Conservation (phyloP, 495 filamentous ascomycete species). For the Recurvomyces mirabilis region DNA sequence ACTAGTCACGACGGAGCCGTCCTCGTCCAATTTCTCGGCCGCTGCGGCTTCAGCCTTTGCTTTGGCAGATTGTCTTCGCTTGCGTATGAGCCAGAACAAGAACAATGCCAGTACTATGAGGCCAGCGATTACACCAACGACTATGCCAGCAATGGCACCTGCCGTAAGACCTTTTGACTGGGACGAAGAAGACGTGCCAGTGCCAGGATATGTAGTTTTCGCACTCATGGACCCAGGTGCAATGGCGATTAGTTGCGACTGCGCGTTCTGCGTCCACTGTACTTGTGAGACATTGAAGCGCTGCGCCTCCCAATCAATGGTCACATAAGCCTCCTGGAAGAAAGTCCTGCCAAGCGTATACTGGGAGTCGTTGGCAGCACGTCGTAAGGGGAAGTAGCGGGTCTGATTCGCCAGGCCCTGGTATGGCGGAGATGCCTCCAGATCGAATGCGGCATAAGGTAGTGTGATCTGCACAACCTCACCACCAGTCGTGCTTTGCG, state of each 20-base stretch:
- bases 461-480: conserved; percentile 23
- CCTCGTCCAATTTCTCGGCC: conserved; percentile 10
- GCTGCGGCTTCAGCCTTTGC: neutral
- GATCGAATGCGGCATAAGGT: conserved; percentile 30
- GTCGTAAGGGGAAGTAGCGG: conserved; percentile 29
- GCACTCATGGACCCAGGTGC: conserved; percentile 12
- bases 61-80: conserved; percentile 5
- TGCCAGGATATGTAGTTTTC: neutral
- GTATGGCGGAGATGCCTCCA: conserved; percentile 21
- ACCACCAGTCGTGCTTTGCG: conserved; percentile 10
- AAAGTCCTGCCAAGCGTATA: conserved; percentile 30
- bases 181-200: neutral
- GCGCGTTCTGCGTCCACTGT: conserved; percentile 11
- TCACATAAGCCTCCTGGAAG: conserved; percentile 29
- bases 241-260: conserved; percentile 23
- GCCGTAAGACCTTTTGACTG: conserved; percentile 6
- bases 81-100: conserved; percentile 1
- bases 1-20: neutral
- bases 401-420: conserved; percentile 17
- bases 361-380: conserved; percentile 26
- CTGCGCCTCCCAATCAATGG: conserved; percentile 25
- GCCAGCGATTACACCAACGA: conserved; percentile 18
- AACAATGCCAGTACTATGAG: conserved; percentile 5
- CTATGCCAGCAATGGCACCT: conserved; percentile 23
- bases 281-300: conserved; percentile 29